Evolutionary conservation across 2,329 filamentous ascomycete genomes (phyloP), one percentile per base, ranked within the genome.

Genomic region (Chalaropsis ovoidea): DNA sequence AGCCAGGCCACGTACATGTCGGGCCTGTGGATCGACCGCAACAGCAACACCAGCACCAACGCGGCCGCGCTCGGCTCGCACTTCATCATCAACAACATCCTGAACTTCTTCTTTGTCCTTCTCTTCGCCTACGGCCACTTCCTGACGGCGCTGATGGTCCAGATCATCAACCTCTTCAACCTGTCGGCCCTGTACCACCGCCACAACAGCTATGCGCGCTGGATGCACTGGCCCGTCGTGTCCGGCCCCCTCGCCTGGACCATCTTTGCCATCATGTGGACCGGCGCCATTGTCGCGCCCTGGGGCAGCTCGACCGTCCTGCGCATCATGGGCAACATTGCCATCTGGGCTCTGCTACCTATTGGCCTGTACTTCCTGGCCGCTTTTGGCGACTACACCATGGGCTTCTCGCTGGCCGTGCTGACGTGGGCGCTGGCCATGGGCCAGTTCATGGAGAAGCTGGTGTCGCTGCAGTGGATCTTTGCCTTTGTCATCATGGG

Each of bases 391-490:
- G 84, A 87, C 70, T 86, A 86, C 74, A 87, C 88, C 27, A 87
- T 95, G 73, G 90, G 91, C 1, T 90, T 94, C 73, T 85, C 84
- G 64, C 80, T 96, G 70, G 88, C 85, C 70, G 80, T 91, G 56
- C 78, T 95, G 60, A 78, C 84, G 1, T 85, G 90, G 4, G 84
- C 90, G 19, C 84, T 95, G 52, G 90, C 89, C 13, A 84, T 94
- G 17, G 82, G 84, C 15, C 91, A 96, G 74, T 86, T 95, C 76
- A 77, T 85, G 62, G 80, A 82, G 71, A 85, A 90, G 73, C 75
- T 86, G 67, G 80, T 95, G 70, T 88, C 89, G 6, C 79, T 95
- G 69, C 91, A 96, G 77, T 95, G 90, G 90, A 93, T 95, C 75
- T 95, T 95, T 74, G 88, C 90, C 42, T 94, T 95, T 72, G 79